phyloP scores from a whole-genome alignment of 345 rosid species.

The Schrenkiella parvula region DNA sequence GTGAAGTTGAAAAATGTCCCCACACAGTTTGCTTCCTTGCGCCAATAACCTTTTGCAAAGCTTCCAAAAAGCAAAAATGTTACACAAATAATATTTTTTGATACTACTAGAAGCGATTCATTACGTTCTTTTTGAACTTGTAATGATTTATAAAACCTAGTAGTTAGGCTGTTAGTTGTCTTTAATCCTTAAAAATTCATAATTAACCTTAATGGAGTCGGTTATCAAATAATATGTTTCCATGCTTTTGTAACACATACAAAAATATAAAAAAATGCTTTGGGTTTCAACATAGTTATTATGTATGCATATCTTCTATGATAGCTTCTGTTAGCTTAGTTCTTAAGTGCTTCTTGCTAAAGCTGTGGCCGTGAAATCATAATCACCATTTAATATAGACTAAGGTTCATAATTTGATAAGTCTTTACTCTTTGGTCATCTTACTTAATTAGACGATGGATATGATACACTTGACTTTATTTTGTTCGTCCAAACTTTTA shows the following conservation, averaged over 20 bases:
- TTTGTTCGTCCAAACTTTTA: not conserved
- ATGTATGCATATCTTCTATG: not conserved
- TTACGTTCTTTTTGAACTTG: not conserved
- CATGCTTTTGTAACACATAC: slow-evolving; percentile 17
- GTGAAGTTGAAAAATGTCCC: slow-evolving; percentile 9
- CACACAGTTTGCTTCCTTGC: slow-evolving; percentile 12
- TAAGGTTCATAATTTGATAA: not conserved
- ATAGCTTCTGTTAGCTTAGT: not conserved
- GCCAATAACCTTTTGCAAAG: slow-evolving; percentile 21
- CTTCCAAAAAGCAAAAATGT: not conserved
- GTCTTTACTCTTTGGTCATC: not conserved
- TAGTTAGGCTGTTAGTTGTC: slow-evolving; percentile 27
- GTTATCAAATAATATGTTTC: slow-evolving; percentile 22
- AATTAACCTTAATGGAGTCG: slow-evolving; percentile 27
- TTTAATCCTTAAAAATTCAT: not conserved
- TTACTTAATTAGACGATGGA: not conserved
- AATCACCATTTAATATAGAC: not conserved
- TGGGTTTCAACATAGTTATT: not conserved
- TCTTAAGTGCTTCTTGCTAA: not conserved
- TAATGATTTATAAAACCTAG: slow-evolving; percentile 10
- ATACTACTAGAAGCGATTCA: slow-evolving; percentile 10
- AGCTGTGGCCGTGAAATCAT: not conserved
- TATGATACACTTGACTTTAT: not conserved
- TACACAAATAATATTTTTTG: not conserved
- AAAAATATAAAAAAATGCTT: not conserved